A percentile compares a stretch with the other conserved stretches of the same genome.
Evolutionary conservation across 2,329 filamentous ascomycete species (phyloP).

Genomic region (Penicillium sp.): DNA sequence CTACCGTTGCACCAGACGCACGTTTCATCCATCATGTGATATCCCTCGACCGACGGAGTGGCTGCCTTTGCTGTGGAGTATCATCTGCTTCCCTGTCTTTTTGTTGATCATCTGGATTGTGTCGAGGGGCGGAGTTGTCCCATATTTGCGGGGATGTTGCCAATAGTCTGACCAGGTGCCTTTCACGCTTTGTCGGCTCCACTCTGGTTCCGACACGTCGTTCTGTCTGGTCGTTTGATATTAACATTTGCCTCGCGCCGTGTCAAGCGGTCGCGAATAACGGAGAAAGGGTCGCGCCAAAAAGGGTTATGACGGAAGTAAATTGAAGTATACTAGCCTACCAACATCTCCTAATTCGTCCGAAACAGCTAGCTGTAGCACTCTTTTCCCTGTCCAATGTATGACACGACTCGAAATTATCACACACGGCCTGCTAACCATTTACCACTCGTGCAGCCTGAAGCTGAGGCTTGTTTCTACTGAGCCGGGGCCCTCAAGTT

Average conservation of each 20-base stretch:
- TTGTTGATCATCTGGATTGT: slow-evolving; percentile 15
- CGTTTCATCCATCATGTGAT: slow-evolving; percentile 34
- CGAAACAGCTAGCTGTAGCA: slow-evolving; percentile 9
- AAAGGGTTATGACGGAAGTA: not conserved
- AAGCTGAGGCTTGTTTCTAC: not conserved
- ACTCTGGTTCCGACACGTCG: not conserved
- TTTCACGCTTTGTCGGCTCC: not conserved
- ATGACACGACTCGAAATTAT: slow-evolving; percentile 17
- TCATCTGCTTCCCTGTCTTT: slow-evolving; percentile 12
- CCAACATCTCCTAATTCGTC: slow-evolving; percentile 11
- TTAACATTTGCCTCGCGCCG: not conserved
- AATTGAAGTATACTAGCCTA: not conserved
- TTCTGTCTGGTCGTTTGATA: slow-evolving; percentile 2
- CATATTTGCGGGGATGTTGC: slow-evolving; percentile 4
- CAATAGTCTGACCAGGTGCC: not conserved
- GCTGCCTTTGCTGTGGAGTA: slow-evolving; percentile 4
- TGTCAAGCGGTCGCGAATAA: not conserved
- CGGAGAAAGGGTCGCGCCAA: not conserved
- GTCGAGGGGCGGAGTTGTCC: not conserved
- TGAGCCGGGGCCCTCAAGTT: not conserved
- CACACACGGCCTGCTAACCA: slow-evolving; percentile 20
- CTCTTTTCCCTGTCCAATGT: slow-evolving; percentile 15
- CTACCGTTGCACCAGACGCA: slow-evolving; percentile 23
- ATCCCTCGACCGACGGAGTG: slow-evolving; percentile 1
- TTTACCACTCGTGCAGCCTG: slow-evolving; percentile 10